A percentile compares a stretch with the other conserved stretches of the same genome.
These are phyloP conservation scores for Tricholoma saponaceum DNA, from an alignment of 768 basidiomycete species.

Conservation along the genomic window DNA sequence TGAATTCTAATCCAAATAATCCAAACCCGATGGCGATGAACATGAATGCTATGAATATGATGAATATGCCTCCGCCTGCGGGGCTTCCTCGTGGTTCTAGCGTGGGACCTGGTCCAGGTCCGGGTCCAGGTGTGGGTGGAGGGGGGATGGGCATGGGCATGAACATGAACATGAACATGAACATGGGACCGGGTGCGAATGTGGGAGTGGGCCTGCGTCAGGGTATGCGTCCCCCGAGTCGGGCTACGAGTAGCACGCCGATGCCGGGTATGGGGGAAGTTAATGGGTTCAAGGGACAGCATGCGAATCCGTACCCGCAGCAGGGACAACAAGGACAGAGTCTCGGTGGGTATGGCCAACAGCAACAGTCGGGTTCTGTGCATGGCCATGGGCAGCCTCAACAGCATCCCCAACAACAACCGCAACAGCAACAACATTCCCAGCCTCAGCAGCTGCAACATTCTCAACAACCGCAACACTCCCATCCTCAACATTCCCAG, in stretches of 20 bases:
- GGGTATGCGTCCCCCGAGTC: slow-evolving; percentile 10
- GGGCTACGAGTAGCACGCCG: slow-evolving; percentile 12
- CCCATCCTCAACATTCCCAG: background rate
- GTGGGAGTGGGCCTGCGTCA: background rate
- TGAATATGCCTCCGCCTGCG: slow-evolving; percentile 13
- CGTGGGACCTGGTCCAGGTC: background rate
- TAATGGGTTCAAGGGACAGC: slow-evolving; percentile 6
- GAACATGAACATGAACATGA: slow-evolving; percentile 5
- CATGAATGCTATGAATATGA: background rate
- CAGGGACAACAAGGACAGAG: background rate
- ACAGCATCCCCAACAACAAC: slow-evolving; percentile 6
- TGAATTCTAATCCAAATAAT: background rate
- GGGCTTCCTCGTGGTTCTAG: slow-evolving; percentile 3
- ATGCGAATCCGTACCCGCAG: slow-evolving; percentile 5
- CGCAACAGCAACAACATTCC: slow-evolving; percentile 5
- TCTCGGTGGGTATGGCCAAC: background rate
- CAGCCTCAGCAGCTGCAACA: background rate
- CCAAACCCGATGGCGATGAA: background rate
- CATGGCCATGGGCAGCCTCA: no score
- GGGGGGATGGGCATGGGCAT: background rate
- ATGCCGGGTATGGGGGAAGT: slow-evolving; percentile 1
- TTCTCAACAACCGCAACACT: slow-evolving; percentile 1
- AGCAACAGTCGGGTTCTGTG: no score
- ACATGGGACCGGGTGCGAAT: background rate
- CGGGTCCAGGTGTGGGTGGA: background rate